Evolutionary conservation across 2,329 filamentous ascomycete species (phyloP), one percentile per base, ranked within the genome.

Genomic region (Erysiphe pulchra): DNA sequence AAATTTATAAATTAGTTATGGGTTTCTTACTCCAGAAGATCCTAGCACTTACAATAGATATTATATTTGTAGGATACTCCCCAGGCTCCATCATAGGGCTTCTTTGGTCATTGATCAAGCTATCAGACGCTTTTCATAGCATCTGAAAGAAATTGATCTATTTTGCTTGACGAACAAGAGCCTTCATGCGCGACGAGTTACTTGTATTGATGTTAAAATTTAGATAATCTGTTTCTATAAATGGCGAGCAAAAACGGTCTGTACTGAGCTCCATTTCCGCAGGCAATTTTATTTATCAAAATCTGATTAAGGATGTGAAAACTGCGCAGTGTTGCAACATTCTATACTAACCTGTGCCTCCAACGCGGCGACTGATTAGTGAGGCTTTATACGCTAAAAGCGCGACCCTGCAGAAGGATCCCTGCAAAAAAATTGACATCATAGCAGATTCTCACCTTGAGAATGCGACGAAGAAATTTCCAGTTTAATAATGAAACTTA

Each of bases 401-500:
- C 20, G 20, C 20, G 6, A 24, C 20, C 20, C 20, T 24, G 20
- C 20, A 24, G 20, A 3, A 24, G 20, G 20, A 24, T 24, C 20
- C 20, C 20, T 24, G 20, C 6, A 24, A 24, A 24, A 24, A 24
- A 24, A 24, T 24, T 24, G 20, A 24, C 20, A 24, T 24, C 20
- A 24, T 24, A 24, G 20, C 20, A 24, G 20, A 3, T 24, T 24
- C 20, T 24, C 3, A 24, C 6, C 20, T 24, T 6, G n/a, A n/a
- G n/a, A 24, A 24, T 24, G 20, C 6, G 3, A 24, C 3, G 6
- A 24, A 24, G 6, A 24, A 24, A 24, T 24, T 24, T 24, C 3
- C 20, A 24, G 20, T 3, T 24, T 3, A 24, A 39, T 30, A 20
- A 87, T 87, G 82, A 84, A 85, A 67, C 72, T 86, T 60, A 78